These are phyloP conservation scores for Telopea speciosissima DNA, from an alignment of 177 flowering plant genomes.

Conservation along the genomic window DNA sequence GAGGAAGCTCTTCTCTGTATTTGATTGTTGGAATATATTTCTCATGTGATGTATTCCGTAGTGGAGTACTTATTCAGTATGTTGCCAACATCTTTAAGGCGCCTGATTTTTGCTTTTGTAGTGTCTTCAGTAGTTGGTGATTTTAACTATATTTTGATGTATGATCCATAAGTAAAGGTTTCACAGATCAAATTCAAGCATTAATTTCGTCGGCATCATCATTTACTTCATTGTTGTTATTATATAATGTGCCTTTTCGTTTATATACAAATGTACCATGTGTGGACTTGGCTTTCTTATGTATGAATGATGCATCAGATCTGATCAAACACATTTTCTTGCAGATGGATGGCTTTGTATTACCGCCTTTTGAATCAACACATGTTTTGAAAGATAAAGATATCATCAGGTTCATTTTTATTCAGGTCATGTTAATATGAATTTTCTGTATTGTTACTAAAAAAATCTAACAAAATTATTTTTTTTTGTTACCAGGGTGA, in stretches of 20 bases:
- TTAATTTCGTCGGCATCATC: too few relatives aligned
- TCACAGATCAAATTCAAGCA: too few relatives aligned
- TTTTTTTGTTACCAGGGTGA: conserved; percentile 46
- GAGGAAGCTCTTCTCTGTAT: background rate
- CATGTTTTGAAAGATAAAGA: conserved; percentile 59
- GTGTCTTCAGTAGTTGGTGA: background rate
- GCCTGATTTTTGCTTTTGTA: background rate
- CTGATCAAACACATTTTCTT: conserved; percentile 3
- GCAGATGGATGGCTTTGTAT: conserved; percentile 83
- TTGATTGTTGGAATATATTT: background rate
- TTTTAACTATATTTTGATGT: background rate
- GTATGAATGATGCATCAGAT: background rate
- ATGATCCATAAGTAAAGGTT: too few relatives aligned
- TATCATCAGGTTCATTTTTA: conserved; percentile 44
- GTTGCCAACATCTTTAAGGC: background rate
- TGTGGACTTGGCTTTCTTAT: background rate
- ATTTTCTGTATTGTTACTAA: background rate
- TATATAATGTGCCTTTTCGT: background rate
- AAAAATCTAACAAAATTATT: too few relatives aligned
- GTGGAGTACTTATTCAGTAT: background rate
- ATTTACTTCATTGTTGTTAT: background rate
- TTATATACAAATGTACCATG: background rate
- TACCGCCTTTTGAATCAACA: conserved; percentile 69
- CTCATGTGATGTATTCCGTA: too few relatives aligned
- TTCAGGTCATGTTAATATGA: background rate